Evolutionary conservation across 2,329 filamentous ascomycete genomes (phyloP).

Genomic region (Leptodontidium sp.): DNA sequence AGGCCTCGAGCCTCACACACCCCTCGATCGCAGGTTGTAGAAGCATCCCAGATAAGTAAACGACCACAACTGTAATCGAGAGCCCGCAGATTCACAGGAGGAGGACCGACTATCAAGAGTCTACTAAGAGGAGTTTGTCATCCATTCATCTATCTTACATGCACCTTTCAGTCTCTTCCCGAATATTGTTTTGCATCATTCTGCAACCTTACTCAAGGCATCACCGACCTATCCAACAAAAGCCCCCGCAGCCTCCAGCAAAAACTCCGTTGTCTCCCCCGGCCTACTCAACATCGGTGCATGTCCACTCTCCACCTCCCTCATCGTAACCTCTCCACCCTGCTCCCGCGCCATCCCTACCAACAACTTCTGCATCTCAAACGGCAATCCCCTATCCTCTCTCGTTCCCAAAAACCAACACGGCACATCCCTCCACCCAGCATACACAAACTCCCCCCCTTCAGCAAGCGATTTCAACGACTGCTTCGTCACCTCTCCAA

Average conservation of each 20-base stretch:
- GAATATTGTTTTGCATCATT: neutral
- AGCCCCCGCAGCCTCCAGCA: constrained; percentile 49
- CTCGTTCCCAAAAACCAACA: constrained; percentile 50
- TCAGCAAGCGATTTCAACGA: constrained; percentile 52
- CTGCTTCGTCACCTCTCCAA: constrained; percentile 49
- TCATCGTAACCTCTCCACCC: constrained; percentile 46
- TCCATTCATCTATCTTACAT: too few relatives aligned
- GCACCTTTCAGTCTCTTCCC: neutral
- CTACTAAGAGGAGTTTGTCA: too few relatives aligned
- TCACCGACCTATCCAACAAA: constrained; percentile 37
- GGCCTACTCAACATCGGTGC: constrained; percentile 54
- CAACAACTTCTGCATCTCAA: constrained; percentile 48
- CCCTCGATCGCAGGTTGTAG: too few relatives aligned
- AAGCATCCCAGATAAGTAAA: too few relatives aligned
- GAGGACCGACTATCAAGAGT: too few relatives aligned
- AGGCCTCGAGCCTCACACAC: too few relatives aligned
- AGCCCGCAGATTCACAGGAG: too few relatives aligned
- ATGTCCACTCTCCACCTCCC: constrained; percentile 52
- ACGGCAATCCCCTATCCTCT: constrained; percentile 51
- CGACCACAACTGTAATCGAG: too few relatives aligned
- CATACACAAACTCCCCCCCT: constrained; percentile 46
- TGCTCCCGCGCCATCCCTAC: constrained; percentile 49
- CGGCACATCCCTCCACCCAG: constrained; percentile 44
- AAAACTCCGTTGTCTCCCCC: constrained; percentile 47
- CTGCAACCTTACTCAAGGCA: neutral